Conservation (phyloP, 352 stramenopile species). For the Pythium grandisporangium region DNA sequence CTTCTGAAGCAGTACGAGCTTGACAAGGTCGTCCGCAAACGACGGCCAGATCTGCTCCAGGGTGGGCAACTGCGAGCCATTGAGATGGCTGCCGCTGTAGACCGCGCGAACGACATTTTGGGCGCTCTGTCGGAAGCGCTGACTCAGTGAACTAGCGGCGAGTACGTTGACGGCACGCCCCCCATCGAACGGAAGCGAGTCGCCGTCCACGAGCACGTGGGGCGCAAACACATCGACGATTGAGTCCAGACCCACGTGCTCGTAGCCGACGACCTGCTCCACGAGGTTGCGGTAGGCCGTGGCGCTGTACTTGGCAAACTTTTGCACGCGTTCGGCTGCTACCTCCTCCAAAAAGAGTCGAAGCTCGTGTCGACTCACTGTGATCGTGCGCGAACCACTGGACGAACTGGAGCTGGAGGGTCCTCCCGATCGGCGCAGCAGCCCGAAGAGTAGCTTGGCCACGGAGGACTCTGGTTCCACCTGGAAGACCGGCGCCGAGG, state of each 20-base stretch:
- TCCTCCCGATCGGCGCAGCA: conserved; percentile 22
- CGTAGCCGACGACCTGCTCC: conserved; percentile 40
- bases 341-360: conserved; percentile 40
- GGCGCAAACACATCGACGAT: conserved; percentile 6
- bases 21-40: conserved; percentile 29
- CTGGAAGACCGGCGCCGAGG: conserved; percentile 16
- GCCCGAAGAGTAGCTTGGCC: conserved; percentile 44
- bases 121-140: not conserved
- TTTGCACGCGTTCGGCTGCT: conserved; percentile 31
- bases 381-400: not conserved
- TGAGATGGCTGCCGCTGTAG: too few relatives aligned
- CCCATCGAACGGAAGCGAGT: conserved; percentile 2
- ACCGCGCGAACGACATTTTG: conserved; percentile 10
- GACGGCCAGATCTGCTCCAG: conserved; percentile 33
- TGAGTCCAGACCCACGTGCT: conserved; percentile 15
- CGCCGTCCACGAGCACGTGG: conserved; percentile 6
- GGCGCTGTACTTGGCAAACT: conserved; percentile 48
- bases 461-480: conserved; percentile 29
- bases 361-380: conserved; percentile 4
- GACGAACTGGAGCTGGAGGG: too few relatives aligned
- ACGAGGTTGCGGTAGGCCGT: conserved; percentile 24
- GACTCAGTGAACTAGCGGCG: conserved; percentile 3
- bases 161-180: conserved; percentile 1
- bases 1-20: conserved; percentile 51
- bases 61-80: not conserved